Evolutionary conservation across 2,329 filamentous ascomycete species (phyloP), one percentile per base, ranked within the genome.

Genomic region (Coniochaeta prunicola): DNA sequence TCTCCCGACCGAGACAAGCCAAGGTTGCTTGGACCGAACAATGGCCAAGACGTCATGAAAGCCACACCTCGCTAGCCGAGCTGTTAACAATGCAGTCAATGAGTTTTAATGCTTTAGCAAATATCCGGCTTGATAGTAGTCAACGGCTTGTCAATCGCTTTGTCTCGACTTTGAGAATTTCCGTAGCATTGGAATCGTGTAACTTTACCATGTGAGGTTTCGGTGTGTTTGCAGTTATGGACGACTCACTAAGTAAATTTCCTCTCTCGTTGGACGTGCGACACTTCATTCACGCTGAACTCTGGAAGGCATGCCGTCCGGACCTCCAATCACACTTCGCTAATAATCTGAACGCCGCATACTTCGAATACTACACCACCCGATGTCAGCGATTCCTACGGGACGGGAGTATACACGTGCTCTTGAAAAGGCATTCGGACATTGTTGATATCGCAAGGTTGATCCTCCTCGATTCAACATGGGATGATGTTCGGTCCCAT

Each of bases 331-430:
- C 36, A 26, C 19, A 8, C n/a, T 12, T 21, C 36, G 19, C 19
- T 21, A 19, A 42, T 24, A 3, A 21, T 30, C 36, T 17, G 36
- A 53, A 56, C 28, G 21, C 38, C 19, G 19, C 42, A 12, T 60
- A 58, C n/a, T 48, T 57, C 21, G 21, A 58, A 15, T 58, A 60
- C 42, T 60, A 60, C 36, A 56, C 59, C 33, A 31, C 42, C 3
- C 7, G 42, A 48, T 60, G 54, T 38, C 59, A 57, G n/a, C 59
- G 50, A 24, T 59, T 57, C 17, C 42, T 55, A n/a, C 57, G 45
- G 6, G 59, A 61, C 19, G 59, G 59, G n/a, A 55, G 59, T 13
- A 57, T 55, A 26, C 57, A 61, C 31, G 40, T 59, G 2, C 57
- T 13, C 34, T n/a, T 57, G 1, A 57, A 58, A n/a, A 21, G 57